Base-by-base conservation (phyloP, 2,329 filamentous ascomycete species). In the Mycogone perniciosa region DNA sequence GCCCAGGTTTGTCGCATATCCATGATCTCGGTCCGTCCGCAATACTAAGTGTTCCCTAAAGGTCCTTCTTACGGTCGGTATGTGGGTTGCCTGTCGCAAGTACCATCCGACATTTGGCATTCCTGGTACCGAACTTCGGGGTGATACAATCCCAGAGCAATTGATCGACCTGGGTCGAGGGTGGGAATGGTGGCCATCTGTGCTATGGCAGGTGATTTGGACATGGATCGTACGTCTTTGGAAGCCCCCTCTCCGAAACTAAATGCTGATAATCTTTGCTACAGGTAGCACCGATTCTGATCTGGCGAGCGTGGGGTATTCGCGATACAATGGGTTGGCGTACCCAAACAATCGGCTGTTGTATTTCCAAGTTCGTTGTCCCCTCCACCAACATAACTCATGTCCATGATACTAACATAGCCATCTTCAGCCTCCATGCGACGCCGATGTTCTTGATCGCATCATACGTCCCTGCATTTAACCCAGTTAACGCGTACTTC, bases 401-500 rank as follows among this genome's bases (percentile, higher is more conserved):
- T 20, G 20, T 31, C n/a, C 2, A 29, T 5, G 27, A 29, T 11
- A n/a, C 13, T 29, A 13, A 30, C 26, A 5, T 31, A 9, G 11
- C 4, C 20, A 2, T 40, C 2, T 40, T 33, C 26, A 81, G 79
- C 42, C 71, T 86, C 10, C 81, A 77, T 40, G 82, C 81, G 11
- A 79, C 81, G 2, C 83, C 83, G 0, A 74, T 86, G 67, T 86
- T 81, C 76, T 71, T 86, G 31, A 67, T 82, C 27, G 81, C 79
- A 41, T 68, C 77, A 2, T 73, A 76, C 52, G 68, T 71, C 3
- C 73, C 76, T 9, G 68, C 55, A 0, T 75, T 82, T 62, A 68
- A 64, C 3, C 59, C 65, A 0, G 67, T 82, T 45, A 81, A 82
- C 60, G 59, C 62, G 20, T 75, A 75, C 59, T 81, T 74, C 56